Base-by-base conservation (phyloP, 208 protist species). In the Wallacemonas sp. region DNA sequence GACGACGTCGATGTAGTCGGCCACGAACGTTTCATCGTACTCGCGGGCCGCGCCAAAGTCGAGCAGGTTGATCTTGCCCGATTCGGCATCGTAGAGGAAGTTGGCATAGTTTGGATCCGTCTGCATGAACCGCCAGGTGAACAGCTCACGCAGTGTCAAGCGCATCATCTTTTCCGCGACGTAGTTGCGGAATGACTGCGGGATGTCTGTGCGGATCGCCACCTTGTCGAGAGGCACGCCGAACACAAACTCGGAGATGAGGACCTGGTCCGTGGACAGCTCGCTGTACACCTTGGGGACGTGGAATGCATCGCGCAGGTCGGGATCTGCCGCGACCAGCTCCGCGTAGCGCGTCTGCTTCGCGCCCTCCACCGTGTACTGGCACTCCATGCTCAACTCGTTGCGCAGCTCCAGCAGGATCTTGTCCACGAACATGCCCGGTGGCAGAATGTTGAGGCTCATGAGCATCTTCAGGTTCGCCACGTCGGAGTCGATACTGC, bases 71-170 rank as follows among this genome's bases (percentile, higher is more conserved):
- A 97, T 69, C 39, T 56, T 61, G 9, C 88, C 56, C 0, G 71
- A 86, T 3, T 89, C 72, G 6, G 72, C 69, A 52, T 97, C 89
- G 58, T 96, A 98, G 19, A 99, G 62, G 72, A 98, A 99, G 71
- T 99, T 99, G 23, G 92, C 79, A 70, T 90, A 99, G 80, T 98
- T 99, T 14, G 98, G 98, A 64, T 99, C 98, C 0, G 96, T 98
- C 74, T 99, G 98, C 98, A 99, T 98, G 61, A 97, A 98, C n/a
- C 70, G 65, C 81, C 94, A 99, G 44, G 85, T 60, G 65, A 99
- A 99, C 6, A 99, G 69, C 66, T 99, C 98, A 0, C 81, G 76
- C 39, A 99, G 68, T 9, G 85, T 94, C 2, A 94, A 71, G 12
- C 64, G 73, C 63, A 99, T 67, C 43, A 99, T 74, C 39, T 75